Percentiles rank a stretch among this genome's conserved stretches.
Conservation (phyloP, 805 yeast genomes). For the Saturnispora sanitii region DNA sequence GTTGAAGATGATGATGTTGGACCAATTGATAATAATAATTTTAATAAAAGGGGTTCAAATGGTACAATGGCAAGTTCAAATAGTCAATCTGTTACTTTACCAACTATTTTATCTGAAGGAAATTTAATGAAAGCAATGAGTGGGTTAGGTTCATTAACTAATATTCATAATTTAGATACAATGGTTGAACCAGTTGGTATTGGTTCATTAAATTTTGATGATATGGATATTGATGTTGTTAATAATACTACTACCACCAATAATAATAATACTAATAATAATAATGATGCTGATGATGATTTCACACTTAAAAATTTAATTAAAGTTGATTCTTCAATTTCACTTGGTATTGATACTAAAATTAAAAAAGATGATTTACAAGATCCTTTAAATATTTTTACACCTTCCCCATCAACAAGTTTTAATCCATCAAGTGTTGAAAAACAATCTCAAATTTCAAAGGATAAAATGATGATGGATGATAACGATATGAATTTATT, state of each 20-base stretch:
- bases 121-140: slow-evolving; percentile 15
- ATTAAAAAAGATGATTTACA: not conserved
- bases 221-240: not conserved
- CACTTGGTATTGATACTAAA: not conserved
- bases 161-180: too few relatives aligned
- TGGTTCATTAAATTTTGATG: slow-evolving; percentile 2
- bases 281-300: not conserved
- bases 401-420: not conserved
- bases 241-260: not conserved
- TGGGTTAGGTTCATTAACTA: slow-evolving; percentile 4
- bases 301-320: not conserved
- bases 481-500: slow-evolving; percentile 24
- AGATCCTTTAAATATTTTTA: not conserved
- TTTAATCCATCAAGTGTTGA: not conserved
- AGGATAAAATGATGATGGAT: slow-evolving; percentile 12
- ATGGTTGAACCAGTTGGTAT: slow-evolving; percentile 3
- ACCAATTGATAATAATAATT: slow-evolving; percentile 2
- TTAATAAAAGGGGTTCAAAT: not conserved
- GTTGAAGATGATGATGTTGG: slow-evolving; percentile 3
- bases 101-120: slow-evolving; percentile 21
- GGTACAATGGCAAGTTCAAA: not conserved
- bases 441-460: not conserved
- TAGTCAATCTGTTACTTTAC: slow-evolving; percentile 6
- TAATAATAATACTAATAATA: not conserved
- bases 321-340: not conserved